These are phyloP conservation scores for Haplosporangium sp. DNA, from an alignment of 371 early-diverging fungal species.

Conservation along the genomic window DNA sequence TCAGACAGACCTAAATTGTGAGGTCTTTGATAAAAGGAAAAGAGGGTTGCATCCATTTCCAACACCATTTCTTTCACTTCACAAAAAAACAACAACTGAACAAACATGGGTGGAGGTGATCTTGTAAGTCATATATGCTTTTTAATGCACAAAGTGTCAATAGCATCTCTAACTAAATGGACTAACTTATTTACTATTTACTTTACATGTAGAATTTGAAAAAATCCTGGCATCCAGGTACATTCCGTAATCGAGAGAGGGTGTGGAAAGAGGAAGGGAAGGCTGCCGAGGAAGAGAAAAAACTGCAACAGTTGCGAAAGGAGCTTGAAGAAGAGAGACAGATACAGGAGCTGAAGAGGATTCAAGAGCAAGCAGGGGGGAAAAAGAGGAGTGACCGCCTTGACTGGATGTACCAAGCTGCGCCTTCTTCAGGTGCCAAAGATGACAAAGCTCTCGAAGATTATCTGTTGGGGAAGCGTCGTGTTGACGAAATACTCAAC, in stretches of 20 bases:
- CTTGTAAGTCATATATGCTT: constrained; percentile 59
- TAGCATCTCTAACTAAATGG: background rate
- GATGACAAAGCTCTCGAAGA: constrained; percentile 76
- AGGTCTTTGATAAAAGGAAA: no score
- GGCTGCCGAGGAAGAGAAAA: constrained; percentile 86
- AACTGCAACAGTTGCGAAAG: constrained; percentile 90
- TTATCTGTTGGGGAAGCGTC: constrained; percentile 90
- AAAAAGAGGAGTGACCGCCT: constrained; percentile 81
- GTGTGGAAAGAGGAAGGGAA: constrained; percentile 93
- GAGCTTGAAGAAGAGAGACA: constrained; percentile 93
- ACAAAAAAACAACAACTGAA: background rate
- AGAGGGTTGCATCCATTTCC: no score
- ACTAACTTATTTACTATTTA: constrained; percentile 1
- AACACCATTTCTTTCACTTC: background rate
- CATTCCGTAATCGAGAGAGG: constrained; percentile 87
- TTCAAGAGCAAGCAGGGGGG: constrained; percentile 85
- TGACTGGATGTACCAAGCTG: constrained; percentile 97
- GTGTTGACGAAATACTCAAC: constrained; percentile 79
- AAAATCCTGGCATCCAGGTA: constrained; percentile 97
- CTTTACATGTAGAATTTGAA: constrained; percentile 77
- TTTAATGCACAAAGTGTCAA: background rate
- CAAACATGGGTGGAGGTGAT: constrained; percentile 78
- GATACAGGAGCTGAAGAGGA: constrained; percentile 83
- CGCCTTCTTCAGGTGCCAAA: constrained; percentile 64
- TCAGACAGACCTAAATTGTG: no score